phyloP scores from a whole-genome alignment of 805 yeast genomes.

The Metschnikowia reukaufii region DNA sequence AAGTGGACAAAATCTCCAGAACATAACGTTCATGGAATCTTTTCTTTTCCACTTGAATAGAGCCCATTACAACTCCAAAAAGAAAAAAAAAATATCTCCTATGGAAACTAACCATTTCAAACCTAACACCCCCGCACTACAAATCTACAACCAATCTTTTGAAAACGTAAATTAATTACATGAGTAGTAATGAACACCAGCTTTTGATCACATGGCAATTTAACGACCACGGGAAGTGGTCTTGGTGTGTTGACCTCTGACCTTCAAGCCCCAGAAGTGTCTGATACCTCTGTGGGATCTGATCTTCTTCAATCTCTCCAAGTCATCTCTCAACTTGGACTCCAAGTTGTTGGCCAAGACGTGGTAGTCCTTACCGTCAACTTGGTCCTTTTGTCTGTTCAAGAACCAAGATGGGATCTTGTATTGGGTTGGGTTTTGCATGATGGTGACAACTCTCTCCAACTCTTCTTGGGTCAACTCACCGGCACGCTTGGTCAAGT shows the following conservation, averaged over 20 bases:
- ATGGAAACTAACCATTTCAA: too few relatives aligned
- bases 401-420: constrained; percentile 99
- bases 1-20: too few relatives aligned
- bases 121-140: background rate
- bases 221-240: constrained; percentile 94
- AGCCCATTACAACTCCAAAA: background rate
- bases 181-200: constrained; percentile 15
- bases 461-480: constrained; percentile 99
- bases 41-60: too few relatives aligned
- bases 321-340: constrained; percentile 99
- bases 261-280: constrained; percentile 99
- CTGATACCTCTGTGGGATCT: constrained; percentile 99
- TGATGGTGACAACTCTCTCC: constrained; percentile 99
- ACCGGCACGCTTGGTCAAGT: constrained; percentile 98
- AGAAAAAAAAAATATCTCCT: background rate
- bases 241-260: constrained; percentile 99
- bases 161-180: constrained; percentile 24
- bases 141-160: background rate
- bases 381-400: constrained; percentile 91
- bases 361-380: constrained; percentile 99
- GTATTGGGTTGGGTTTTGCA: constrained; percentile 99
- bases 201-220: constrained; percentile 9
- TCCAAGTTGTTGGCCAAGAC: constrained; percentile 98
- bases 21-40: too few relatives aligned
- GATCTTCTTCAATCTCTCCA: constrained; percentile 99